Conservation (phyloP, 1,139 yeast genomes). For the Blastobotrys serpentis region DNA sequence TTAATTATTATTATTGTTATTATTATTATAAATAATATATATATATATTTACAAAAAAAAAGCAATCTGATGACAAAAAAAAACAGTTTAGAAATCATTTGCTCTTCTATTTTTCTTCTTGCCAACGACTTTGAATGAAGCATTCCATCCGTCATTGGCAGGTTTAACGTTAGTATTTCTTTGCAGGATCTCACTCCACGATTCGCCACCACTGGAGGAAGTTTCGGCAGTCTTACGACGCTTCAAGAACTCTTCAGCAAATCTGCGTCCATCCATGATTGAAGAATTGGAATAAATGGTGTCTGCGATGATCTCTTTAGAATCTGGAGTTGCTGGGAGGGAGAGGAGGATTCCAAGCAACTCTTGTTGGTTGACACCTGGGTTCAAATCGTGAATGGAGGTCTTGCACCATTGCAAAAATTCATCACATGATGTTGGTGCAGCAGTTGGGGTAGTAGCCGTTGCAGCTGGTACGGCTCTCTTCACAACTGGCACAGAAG, state of each 20-base stretch:
- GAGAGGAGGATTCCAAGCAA: slow-evolving; percentile 77
- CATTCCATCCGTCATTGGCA: slow-evolving; percentile 74
- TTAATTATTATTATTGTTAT: background rate
- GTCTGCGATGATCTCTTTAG: slow-evolving; percentile 85
- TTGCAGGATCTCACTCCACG: slow-evolving; percentile 54
- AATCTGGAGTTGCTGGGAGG: slow-evolving; percentile 70
- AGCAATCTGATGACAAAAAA: no score
- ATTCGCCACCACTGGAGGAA: slow-evolving; percentile 27
- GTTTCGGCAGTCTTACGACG: slow-evolving; percentile 67
- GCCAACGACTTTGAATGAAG: slow-evolving; percentile 61
- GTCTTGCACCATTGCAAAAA: slow-evolving; percentile 83
- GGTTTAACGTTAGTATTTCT: slow-evolving; percentile 66
- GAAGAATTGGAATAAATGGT: slow-evolving; percentile 88
- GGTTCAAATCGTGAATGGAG: slow-evolving; percentile 65
- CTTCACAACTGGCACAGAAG: slow-evolving; percentile 41
- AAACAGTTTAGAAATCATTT: background rate
- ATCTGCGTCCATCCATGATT: slow-evolving; percentile 92
- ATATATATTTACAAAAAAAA: slow-evolving; percentile 11
- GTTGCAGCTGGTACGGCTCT: slow-evolving; percentile 29
- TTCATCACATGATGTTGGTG: slow-evolving; percentile 47
- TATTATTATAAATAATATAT: slow-evolving; percentile 10
- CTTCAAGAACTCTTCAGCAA: slow-evolving; percentile 85
- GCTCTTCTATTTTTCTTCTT: slow-evolving; percentile 45
- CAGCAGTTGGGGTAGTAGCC: slow-evolving; percentile 24
- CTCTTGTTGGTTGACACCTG: slow-evolving; percentile 61